These are phyloP conservation scores for Boletus sp. DNA, from an alignment of 1,284 basidiomycete species.

Conservation along the genomic window DNA sequence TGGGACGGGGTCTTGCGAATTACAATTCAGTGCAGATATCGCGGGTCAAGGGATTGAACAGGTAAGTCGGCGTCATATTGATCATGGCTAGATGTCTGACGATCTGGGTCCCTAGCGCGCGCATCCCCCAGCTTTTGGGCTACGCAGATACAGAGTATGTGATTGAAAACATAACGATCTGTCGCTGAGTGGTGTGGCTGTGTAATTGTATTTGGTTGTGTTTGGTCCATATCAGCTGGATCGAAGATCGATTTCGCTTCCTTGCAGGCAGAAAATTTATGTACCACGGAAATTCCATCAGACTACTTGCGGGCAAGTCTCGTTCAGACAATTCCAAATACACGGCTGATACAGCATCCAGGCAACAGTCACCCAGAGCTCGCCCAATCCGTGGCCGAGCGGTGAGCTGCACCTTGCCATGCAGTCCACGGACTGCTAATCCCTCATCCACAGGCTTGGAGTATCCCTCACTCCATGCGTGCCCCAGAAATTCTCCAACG, in stretches of 20 bases:
- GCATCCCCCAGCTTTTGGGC: conserved; percentile 78
- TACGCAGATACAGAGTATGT: conserved; percentile 97
- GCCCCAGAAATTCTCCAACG: conserved; percentile 95
- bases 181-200: conserved; percentile 33
- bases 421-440: conserved; percentile 45
- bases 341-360: conserved; percentile 36
- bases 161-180: conserved; percentile 86
- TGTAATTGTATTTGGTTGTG: conserved; percentile 30
- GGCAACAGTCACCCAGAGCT: conserved; percentile 98
- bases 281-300: conserved; percentile 92
- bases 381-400: conserved; percentile 89
- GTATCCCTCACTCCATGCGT: conserved; percentile 87
- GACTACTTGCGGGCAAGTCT: conserved; percentile 82
- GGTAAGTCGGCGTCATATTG: conserved; percentile 44
- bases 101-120: conserved; percentile 50
- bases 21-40: conserved; percentile 93
- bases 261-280: conserved; percentile 37
- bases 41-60: conserved; percentile 86
- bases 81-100: not conserved
- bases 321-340: conserved; percentile 5
- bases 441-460: conserved; percentile 63
- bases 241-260: conserved; percentile 10
- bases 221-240: conserved; percentile 4
- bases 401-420: conserved; percentile 68
- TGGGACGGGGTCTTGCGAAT: conserved; percentile 91